Conservation (phyloP, 1,284 basidiomycete genomes). For the Irpex rosettiformis region DNA sequence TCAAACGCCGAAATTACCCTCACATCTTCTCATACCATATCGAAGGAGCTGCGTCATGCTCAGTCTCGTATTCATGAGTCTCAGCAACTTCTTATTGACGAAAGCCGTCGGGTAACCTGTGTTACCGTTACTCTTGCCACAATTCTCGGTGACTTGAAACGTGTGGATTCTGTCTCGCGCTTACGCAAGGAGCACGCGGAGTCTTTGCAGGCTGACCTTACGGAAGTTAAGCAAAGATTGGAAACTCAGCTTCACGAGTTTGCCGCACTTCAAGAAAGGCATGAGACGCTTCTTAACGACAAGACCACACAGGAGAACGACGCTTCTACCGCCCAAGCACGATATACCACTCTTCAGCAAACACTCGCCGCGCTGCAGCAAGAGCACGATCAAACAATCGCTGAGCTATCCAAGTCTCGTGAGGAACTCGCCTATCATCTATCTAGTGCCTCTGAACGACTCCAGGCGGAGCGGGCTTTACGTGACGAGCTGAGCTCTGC, state of each 20-base stretch:
- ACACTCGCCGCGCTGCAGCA: constrained; percentile 20
- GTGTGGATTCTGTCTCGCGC: neutral
- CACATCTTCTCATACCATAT: constrained; percentile 11
- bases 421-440: constrained; percentile 21
- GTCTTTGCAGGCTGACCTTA: constrained; percentile 16
- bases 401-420: constrained; percentile 21
- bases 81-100: constrained; percentile 4
- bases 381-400: constrained; percentile 19
- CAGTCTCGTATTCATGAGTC: constrained; percentile 11
- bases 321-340: constrained; percentile 25
- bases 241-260: constrained; percentile 28
- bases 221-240: constrained; percentile 20
- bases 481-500: constrained; percentile 31
- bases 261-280: constrained; percentile 19
- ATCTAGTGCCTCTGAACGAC: constrained; percentile 15
- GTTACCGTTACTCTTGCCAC: constrained; percentile 31
- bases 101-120: constrained; percentile 22
- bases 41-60: constrained; percentile 6
- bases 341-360: constrained; percentile 22
- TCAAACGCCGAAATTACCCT: constrained; percentile 11
- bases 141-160: constrained; percentile 8
- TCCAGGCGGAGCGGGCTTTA: constrained; percentile 19
- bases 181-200: constrained; percentile 8
- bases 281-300: constrained; percentile 7
- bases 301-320: constrained; percentile 8